Conservation (phyloP, 164 flowering plant species). For the Aristolochia californica region DNA sequence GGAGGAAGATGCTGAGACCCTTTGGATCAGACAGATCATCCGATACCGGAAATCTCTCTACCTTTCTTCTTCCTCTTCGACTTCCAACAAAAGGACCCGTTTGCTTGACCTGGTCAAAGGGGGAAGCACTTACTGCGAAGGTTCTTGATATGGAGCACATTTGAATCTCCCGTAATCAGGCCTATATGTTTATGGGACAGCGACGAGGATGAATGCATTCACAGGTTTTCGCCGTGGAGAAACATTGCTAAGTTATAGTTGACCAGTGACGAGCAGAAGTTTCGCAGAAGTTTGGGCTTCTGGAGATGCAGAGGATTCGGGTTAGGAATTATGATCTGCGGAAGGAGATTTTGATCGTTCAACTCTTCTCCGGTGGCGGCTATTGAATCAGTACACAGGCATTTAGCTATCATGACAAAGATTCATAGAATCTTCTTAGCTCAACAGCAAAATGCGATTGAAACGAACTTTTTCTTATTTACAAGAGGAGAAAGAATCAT, state of each 20-base stretch:
- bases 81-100: slow-evolving; percentile 19
- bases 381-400: no score
- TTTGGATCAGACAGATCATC: slow-evolving; percentile 13
- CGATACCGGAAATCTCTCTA: slow-evolving; percentile 13
- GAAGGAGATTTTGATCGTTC: slow-evolving; percentile 22
- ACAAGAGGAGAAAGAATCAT: not conserved
- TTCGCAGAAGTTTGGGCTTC: slow-evolving; percentile 15
- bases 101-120: slow-evolving; percentile 44
- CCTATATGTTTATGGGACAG: slow-evolving; percentile 46
- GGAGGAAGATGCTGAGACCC: slow-evolving; percentile 6
- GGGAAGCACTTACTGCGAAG: slow-evolving; percentile 49
- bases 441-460: no score
- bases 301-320: slow-evolving; percentile 37
- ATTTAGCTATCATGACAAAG: no score
- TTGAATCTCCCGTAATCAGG: slow-evolving; percentile 36
- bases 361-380: not conserved
- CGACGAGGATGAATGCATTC: slow-evolving; percentile 26
- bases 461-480: no score
- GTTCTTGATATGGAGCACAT: slow-evolving; percentile 68
- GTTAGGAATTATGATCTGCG: slow-evolving; percentile 32
- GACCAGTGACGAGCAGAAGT: slow-evolving; percentile 4
- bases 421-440: no score
- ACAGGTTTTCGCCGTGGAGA: slow-evolving; percentile 26
- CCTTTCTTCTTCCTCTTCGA: slow-evolving; percentile 10
- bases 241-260: slow-evolving; percentile 10